Evolutionary conservation across 2,329 filamentous ascomycete species (phyloP), one percentile per base, ranked within the genome.

Genomic region (Akanthomyces uredinophilus): DNA sequence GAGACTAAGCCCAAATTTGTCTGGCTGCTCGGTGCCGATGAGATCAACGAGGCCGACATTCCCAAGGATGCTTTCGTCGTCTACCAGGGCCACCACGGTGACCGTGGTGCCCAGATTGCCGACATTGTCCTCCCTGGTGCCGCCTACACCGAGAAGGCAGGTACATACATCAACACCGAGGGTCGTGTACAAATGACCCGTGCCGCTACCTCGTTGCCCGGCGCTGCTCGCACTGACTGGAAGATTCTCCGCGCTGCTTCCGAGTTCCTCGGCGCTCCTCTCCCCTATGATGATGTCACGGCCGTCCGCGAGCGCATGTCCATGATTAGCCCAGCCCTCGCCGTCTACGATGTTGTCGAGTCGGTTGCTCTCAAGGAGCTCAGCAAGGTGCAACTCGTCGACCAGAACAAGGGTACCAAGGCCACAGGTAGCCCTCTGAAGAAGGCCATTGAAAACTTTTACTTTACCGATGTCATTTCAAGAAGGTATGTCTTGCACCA

Each of bases 81-180:
- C 70, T 99, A 99, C 82, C 95, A 99, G 78, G 95, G 95, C 67
- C 95, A 99, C 77, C 95, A 99, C 77, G 95, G 95, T 77, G 95
- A 99, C 79, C 86, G 86, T 59, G 95, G 94, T 66, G 95, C 95
- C 61, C 89, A 96, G 77, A 86, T 97, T 65, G 95, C 95, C 54
- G 94, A 99, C 71, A 86, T 99, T 63, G 85, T 99, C 68, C 90
- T 99, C 22, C 95, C 95, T 32, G 94, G 92, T 68, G 92, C 92
- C 56, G 92, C 95, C 14, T 99, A 97, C 80, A 98, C 94, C 27
- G 95, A 99, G 81, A 99, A 98, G 83, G 87, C 89, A 27, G 93
- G 87, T 64, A 99, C 95, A 50, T 99, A 96, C 72, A 86, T 99
- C 78, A 99, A 98, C 85, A 98, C 95, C 0, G 95, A 99, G 78